Evolutionary conservation across 768 basidiomycete species (phyloP).

Genomic region (Macrolepiota fuliginosa): DNA sequence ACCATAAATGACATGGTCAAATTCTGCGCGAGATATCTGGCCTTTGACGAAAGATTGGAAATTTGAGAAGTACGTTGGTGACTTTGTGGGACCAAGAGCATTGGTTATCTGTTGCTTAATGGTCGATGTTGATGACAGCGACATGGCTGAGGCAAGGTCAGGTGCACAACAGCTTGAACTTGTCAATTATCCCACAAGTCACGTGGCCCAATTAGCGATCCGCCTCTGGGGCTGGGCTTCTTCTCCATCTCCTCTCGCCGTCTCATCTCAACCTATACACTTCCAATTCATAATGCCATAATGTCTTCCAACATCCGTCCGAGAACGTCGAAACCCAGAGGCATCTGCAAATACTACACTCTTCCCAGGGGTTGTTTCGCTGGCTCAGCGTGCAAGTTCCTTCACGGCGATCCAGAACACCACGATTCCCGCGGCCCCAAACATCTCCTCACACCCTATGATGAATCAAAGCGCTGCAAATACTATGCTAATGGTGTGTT

Average conservation of each 20-base stretch:
- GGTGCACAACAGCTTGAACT: background rate
- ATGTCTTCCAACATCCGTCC: conserved; percentile 38
- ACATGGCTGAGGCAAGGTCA: conserved; percentile 41
- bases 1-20: conserved; percentile 47
- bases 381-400: conserved; percentile 71
- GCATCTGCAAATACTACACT: conserved; percentile 67
- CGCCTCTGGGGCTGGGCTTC: conserved; percentile 8
- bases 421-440: conserved; percentile 22
- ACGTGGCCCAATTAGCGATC: conserved; percentile 8
- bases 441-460: conserved; percentile 56
- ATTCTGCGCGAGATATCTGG: conserved; percentile 68
- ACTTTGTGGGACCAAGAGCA: conserved; percentile 55
- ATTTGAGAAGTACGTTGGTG: conserved; percentile 56
- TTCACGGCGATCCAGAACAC: conserved; percentile 48
- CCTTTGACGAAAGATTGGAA: conserved; percentile 70
- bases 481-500: conserved; percentile 55
- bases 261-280: background rate
- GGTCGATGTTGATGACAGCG: conserved; percentile 70
- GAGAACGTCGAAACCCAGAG: conserved; percentile 67
- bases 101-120: conserved; percentile 66
- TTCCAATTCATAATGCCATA: conserved; percentile 1
- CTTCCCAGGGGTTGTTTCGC: conserved; percentile 67
- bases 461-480: conserved; percentile 66
- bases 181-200: background rate
- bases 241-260: conserved; percentile 6